These are phyloP conservation scores for Dictyophora rubrovolvata DNA, from an alignment of 768 basidiomycete species.

Conservation along the genomic window DNA sequence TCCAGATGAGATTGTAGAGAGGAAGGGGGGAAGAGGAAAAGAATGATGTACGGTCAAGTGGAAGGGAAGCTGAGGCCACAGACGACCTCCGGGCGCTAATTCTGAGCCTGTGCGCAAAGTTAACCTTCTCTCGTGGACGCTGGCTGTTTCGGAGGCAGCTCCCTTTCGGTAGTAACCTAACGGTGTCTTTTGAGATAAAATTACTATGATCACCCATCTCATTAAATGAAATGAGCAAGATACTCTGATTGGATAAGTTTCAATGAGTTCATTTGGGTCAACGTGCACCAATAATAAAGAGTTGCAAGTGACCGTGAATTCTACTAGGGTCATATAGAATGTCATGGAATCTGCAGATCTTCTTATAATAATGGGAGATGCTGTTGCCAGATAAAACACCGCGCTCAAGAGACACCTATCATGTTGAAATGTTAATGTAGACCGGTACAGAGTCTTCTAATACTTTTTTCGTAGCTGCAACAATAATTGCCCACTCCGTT, in stretches of 20 bases:
- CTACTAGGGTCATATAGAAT: background rate
- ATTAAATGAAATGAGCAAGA: too few relatives aligned
- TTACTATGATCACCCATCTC: too few relatives aligned
- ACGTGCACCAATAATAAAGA: background rate
- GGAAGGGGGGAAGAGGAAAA: background rate
- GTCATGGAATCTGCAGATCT: background rate
- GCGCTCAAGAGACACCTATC: too few relatives aligned
- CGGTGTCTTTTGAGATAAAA: too few relatives aligned
- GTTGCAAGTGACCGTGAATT: background rate
- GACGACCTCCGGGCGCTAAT: too few relatives aligned
- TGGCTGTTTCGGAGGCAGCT: background rate
- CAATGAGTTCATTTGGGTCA: background rate
- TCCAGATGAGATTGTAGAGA: background rate
- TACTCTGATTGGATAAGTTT: background rate
- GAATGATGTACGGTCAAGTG: background rate
- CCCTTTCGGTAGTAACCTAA: background rate
- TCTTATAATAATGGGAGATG: background rate
- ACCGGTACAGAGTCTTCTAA: constrained; percentile 34
- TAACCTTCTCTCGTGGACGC: background rate
- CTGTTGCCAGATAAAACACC: background rate
- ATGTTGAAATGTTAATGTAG: background rate
- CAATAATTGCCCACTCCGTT: constrained; percentile 86
- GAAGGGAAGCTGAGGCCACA: background rate
- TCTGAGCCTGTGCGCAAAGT: too few relatives aligned
- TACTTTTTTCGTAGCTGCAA: constrained; percentile 67